phyloP scores from a whole-genome alignment of 352 stramenopile genomes.

The Pythium brachiatum region DNA sequence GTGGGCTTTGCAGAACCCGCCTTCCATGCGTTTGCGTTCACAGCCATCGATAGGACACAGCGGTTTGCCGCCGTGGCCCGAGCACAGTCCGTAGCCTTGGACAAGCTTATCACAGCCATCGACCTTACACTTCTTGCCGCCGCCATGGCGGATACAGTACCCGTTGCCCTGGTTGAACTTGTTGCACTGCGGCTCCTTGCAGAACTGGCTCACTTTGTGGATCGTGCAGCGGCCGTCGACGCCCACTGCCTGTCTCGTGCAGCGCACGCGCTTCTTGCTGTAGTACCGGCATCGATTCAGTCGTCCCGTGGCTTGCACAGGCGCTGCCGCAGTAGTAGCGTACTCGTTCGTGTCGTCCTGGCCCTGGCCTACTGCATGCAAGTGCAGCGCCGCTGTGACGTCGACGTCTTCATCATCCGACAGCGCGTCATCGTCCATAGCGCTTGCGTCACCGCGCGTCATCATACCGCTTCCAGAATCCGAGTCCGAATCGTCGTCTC shows the following conservation, averaged over 20 bases:
- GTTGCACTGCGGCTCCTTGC: constrained; percentile 67
- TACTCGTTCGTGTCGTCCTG: constrained; percentile 5
- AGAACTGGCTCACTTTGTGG: constrained; percentile 86
- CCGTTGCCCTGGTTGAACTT: constrained; percentile 87
- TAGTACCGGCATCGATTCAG: constrained; percentile 65
- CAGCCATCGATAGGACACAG: constrained; percentile 73
- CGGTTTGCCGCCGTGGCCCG: constrained; percentile 75
- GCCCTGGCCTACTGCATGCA: constrained; percentile 18
- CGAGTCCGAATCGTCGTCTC: constrained; percentile 20
- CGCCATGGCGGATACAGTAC: constrained; percentile 83
- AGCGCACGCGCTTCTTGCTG: constrained; percentile 66
- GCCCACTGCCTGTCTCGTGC: constrained; percentile 59
- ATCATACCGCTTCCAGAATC: constrained; percentile 13
- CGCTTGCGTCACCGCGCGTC: constrained; percentile 6
- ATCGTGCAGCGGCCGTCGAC: constrained; percentile 74
- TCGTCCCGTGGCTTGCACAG: background rate
- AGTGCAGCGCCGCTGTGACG: constrained; percentile 21
- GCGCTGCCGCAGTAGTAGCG: background rate
- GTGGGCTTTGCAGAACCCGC: constrained; percentile 83
- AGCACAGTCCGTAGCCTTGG: constrained; percentile 84
- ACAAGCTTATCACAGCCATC: constrained; percentile 79
- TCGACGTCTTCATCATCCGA: constrained; percentile 25
- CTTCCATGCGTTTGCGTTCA: constrained; percentile 85
- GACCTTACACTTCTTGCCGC: constrained; percentile 82
- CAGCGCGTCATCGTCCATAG: constrained; percentile 8